phyloP scores from a whole-genome alignment of 139 green algal genomes.

The Coelastrella sp. region DNA sequence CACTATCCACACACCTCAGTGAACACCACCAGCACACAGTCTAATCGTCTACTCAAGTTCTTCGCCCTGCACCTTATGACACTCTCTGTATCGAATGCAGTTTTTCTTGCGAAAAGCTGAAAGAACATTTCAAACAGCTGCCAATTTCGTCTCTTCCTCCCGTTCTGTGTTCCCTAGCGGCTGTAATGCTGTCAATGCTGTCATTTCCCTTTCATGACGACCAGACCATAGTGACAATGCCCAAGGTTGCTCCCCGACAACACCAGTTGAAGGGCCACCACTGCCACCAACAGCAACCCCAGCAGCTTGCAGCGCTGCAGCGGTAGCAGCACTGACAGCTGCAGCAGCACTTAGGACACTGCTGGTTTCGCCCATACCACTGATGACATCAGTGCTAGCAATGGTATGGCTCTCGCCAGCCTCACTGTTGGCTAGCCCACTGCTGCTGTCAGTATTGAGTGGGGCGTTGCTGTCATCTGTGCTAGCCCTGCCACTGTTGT shows the following conservation, averaged over 20 bases:
- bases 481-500: not conserved
- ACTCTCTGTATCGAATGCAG: too few species aligned
- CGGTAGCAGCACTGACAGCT: not conserved
- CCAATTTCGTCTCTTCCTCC: not conserved
- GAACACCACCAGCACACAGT: too few species aligned
- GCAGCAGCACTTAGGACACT: not conserved
- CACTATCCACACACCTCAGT: too few species aligned
- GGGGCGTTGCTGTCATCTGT: not conserved
- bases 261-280: not conserved
- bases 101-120: too few species aligned
- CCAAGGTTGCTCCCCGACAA: not conserved
- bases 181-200: not conserved
- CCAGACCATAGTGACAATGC: not conserved
- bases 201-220: not conserved
- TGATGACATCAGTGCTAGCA: too few species aligned
- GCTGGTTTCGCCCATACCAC: too few species aligned
- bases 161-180: not conserved
- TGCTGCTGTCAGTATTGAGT: too few species aligned
- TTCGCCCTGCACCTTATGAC: too few species aligned
- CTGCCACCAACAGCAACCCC: not conserved
- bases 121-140: too few species aligned
- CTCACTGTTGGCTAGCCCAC: too few species aligned
- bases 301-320: not conserved
- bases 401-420: too few species aligned
- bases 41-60: too few species aligned